Conservation (phyloP, 225 moss, liverwort and hornwort genomes). For the Rhytidiadelphus loreus region DNA sequence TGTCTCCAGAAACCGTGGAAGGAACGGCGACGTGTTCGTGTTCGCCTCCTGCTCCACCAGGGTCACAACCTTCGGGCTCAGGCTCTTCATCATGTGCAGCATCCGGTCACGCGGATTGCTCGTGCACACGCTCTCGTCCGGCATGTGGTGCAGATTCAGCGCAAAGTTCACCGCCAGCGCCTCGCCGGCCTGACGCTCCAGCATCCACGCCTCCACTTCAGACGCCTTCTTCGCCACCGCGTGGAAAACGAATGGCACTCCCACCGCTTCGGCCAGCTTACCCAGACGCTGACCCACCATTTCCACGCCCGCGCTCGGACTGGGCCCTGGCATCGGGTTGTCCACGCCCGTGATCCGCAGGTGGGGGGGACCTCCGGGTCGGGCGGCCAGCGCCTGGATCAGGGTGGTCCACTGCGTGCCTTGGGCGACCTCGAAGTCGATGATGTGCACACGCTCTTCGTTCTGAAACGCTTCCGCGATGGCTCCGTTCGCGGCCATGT, state of each 20-base stretch:
- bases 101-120: conserved; percentile 49
- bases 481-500: conserved; percentile 61
- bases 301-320: conserved; percentile 31
- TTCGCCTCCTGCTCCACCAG: conserved; percentile 71
- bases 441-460: conserved; percentile 57
- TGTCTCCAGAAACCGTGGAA: conserved; percentile 57
- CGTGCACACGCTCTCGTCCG: conserved; percentile 43
- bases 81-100: conserved; percentile 46
- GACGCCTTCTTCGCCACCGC: conserved; percentile 42
- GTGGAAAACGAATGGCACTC: conserved; percentile 57
- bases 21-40: conserved; percentile 55
- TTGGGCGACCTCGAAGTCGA: conserved; percentile 65
- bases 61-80: conserved; percentile 59
- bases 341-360: conserved; percentile 58
- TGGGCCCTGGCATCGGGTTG: conserved; percentile 9
- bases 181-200: conserved; percentile 46
- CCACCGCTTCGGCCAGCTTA: conserved; percentile 53
- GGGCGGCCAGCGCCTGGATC: conserved; percentile 56
- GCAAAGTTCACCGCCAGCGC: conserved; percentile 58
- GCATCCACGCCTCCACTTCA: conserved; percentile 55
- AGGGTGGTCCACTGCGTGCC: conserved; percentile 67
- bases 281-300: conserved; percentile 47
- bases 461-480: conserved; percentile 69
- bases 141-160: conserved; percentile 36
- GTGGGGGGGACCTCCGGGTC: conserved; percentile 69